phyloP scores from a whole-genome alignment of 208 protist genomes.

The Acanthamoeba lenticulata region DNA sequence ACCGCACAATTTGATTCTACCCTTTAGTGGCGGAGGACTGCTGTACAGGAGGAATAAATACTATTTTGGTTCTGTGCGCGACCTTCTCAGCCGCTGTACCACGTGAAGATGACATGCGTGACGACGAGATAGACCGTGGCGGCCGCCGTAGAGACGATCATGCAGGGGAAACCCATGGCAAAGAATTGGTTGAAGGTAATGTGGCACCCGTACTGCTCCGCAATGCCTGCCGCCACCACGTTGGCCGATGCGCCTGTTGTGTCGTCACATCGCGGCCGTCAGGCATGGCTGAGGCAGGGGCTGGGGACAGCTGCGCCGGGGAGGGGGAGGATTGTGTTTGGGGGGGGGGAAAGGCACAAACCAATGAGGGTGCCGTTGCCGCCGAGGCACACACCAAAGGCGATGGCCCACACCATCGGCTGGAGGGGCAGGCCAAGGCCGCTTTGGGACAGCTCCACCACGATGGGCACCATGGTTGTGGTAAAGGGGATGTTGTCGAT shows the following conservation, averaged over 20 bases:
- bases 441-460: conserved; percentile 75
- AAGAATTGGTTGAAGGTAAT: conserved; percentile 79
- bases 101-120: conserved; percentile 35
- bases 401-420: conserved; percentile 83
- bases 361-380: conserved; percentile 87
- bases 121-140: conserved; percentile 80
- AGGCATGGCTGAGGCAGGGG: background rate
- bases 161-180: conserved; percentile 79
- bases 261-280: conserved; percentile 81
- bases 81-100: conserved; percentile 38
- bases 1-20: too few species aligned
- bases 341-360: background rate
- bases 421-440: conserved; percentile 77
- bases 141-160: conserved; percentile 71
- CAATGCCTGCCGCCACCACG: conserved; percentile 79
- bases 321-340: background rate
- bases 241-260: conserved; percentile 80
- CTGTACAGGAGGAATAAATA: too few species aligned
- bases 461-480: conserved; percentile 68
- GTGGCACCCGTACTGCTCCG: conserved; percentile 70
- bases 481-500: conserved; percentile 75
- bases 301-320: background rate
- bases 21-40: too few species aligned
- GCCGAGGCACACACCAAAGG: conserved; percentile 84
- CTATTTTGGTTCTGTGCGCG: too few species aligned